Evolutionary conservation across 306 rosid genomes (phyloP), one percentile per base, ranked within the genome.

Genomic region (Acacia crassicarpa): DNA sequence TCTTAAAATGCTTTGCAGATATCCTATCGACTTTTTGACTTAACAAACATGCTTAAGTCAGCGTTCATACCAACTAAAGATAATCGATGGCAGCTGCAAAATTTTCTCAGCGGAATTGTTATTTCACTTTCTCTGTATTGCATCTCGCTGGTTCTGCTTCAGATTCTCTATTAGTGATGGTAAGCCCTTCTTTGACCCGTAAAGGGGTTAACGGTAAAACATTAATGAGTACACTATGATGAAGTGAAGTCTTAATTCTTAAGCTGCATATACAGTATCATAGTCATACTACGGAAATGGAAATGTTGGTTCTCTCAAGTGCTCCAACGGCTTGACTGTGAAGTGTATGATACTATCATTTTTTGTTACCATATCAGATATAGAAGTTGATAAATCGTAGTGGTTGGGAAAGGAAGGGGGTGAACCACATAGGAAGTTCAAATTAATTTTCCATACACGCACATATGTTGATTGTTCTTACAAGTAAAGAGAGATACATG

Each of bases 11-110:
- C 49, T 79, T 86, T 67, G 85, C 87, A 93, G 99, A 86, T 96
- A 63, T 96, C 97, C 30, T 92, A 91, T 84, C 85, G 97, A 83
- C 88, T 96, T 83, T 96, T 96, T 48, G 98, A 96, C 85, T 78
- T 93, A 87, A 92, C 98, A 76, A 93, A 90, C 83, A 91, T 92
- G 0, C 97, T 96, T 7, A 96, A 93, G 89, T 45, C 94, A 58
- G 95, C 85, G 78, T 93, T 96, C 76, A 32, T 93, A 73, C 98
- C 99, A 56, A 80, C 93, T 49, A 92, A 92, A 91, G 97, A 96
- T 88, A 83, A 96, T 79, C 86, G 86, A 38, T 88, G 91, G 83
- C 92, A 92, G 85, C 86, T 93, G 78, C 84, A 91, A 85, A 96
- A 96, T 88, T 89, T 85, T 84, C 84, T 96, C 41, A 84, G 92